Conservation (phyloP, 257 asterid genomes). For the Rauvolfia tetraphylla region DNA sequence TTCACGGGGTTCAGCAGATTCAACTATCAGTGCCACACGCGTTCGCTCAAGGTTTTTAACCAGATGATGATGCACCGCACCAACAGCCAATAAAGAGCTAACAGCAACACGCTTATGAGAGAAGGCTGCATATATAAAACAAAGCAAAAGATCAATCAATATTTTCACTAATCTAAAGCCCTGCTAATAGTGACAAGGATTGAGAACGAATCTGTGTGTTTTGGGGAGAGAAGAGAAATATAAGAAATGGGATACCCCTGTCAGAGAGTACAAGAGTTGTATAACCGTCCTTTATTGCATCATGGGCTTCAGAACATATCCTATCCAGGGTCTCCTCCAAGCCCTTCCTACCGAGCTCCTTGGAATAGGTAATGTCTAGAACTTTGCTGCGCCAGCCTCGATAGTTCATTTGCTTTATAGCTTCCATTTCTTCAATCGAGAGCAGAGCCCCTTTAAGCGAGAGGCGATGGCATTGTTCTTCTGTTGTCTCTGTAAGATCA, state of each 20-base stretch:
- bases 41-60: slow-evolving; percentile 93
- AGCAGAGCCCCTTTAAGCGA: slow-evolving; percentile 90
- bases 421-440: slow-evolving; percentile 84
- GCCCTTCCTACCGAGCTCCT: slow-evolving; percentile 69
- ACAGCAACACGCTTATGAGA: slow-evolving; percentile 79
- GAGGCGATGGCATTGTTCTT: slow-evolving; percentile 93
- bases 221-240: not conserved
- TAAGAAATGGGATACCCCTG: slow-evolving; percentile 54
- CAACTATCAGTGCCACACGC: slow-evolving; percentile 83
- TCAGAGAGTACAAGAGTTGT: slow-evolving; percentile 87
- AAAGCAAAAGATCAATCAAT: not conserved
- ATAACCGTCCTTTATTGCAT: slow-evolving; percentile 88
- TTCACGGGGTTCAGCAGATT: slow-evolving; percentile 99
- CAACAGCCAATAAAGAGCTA: slow-evolving; percentile 92
- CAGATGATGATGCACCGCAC: slow-evolving; percentile 98
- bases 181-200: not conserved
- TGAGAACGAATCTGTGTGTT: not conserved
- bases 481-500: slow-evolving; percentile 96
- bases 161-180: not conserved
- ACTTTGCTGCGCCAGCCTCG: slow-evolving; percentile 97
- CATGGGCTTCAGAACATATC: slow-evolving; percentile 82
- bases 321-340: slow-evolving; percentile 89
- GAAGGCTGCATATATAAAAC: slow-evolving; percentile 49
- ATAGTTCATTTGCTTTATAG: slow-evolving; percentile 83
- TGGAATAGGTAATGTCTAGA: slow-evolving; percentile 80